These are phyloP conservation scores for Pseudozyma thailandica DNA, from an alignment of 1,284 basidiomycete species.

Conservation along the genomic window DNA sequence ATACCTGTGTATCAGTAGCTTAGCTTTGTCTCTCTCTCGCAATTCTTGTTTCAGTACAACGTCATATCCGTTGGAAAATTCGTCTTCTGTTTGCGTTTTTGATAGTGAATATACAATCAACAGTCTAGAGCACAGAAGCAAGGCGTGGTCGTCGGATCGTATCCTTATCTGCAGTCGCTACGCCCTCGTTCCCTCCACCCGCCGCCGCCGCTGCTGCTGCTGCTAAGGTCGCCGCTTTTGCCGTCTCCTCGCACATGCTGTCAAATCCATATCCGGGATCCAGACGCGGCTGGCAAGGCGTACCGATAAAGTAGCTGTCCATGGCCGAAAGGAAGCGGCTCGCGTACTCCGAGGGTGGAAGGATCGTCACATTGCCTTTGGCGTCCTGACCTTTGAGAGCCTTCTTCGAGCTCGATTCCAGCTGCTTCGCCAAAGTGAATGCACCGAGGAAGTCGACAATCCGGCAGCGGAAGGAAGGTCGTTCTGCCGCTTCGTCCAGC, in stretches of 20 bases:
- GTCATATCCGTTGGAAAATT: not conserved
- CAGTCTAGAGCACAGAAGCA: conserved; percentile 27
- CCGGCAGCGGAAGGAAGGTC: conserved; percentile 47
- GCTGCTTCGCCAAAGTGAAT: conserved; percentile 59
- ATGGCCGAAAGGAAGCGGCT: conserved; percentile 52
- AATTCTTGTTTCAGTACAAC: not conserved
- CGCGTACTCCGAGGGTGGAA: conserved; percentile 61
- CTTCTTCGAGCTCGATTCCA: conserved; percentile 59
- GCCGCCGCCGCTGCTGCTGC: too few species aligned
- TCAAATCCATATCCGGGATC: conserved; percentile 41
- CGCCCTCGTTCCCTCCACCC: too few species aligned
- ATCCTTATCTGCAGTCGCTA: not conserved
- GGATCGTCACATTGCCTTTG: conserved; percentile 59
- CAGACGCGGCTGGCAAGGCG: conserved; percentile 41
- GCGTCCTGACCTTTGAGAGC: conserved; percentile 56
- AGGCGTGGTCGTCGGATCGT: conserved; percentile 13
- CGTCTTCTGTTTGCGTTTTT: too few species aligned
- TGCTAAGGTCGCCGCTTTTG: not conserved
- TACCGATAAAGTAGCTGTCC: conserved; percentile 55
- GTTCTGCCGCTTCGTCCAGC: conserved; percentile 12
- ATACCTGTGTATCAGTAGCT: conserved; percentile 16
- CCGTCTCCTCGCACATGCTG: conserved; percentile 25
- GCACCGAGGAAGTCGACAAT: conserved; percentile 64
- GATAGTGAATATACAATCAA: too few species aligned
- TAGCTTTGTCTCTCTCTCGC: not conserved